Base-by-base conservation (phyloP, 176 grass and related monocot genomes). In the Eleusine indica region DNA sequence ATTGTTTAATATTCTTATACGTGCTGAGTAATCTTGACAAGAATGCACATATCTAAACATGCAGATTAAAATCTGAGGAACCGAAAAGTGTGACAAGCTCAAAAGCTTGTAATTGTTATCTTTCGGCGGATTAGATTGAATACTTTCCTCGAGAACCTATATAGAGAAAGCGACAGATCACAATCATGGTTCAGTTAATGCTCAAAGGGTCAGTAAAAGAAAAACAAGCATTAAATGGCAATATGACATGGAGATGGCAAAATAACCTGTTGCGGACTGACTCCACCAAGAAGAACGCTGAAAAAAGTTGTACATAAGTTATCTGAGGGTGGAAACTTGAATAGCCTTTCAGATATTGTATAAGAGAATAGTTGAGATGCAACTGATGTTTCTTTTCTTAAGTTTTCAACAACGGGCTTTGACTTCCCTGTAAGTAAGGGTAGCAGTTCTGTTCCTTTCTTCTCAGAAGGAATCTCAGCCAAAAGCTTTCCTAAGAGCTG, bases 271-370 rank as follows among this genome's bases (percentile, higher is more conserved):
- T 95, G 93, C 83, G 93, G 96, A 82, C 93, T 93, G 80, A 93
- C 87, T 86, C 96, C 96, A 66, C 96, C 96, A 93, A 98, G 96
- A 88, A 98, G 93, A 84, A 93, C 87, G 83, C 89, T 89, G 86
- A 98, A 98, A 66, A 98, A 84, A 79, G 89, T 83, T 25, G 96
- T 93, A 84, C 90, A 91, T 66, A 98, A 88, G 87, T 93, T 70
- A 83, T 98, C 92, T 70, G 92, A 98, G 47, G 93, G 84, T 79
- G 90, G 86, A 70, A 95, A 98, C 76, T 91, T 98, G 67, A 93
- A 93, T 49, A 98, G 81, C 61, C 88, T 91, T 85, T 95, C 93
- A 73, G 93, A 91, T 73, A 95, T 91, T 87, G 93, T 84, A 66
- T 86, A 87, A 66, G 93, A 98, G 80, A 95, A 91, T 37, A 94